A percentile compares a stretch with the other conserved stretches of the same genome.
phyloP scores from a whole-genome alignment of 345 rosid genomes.

The Kandelia obovata region DNA sequence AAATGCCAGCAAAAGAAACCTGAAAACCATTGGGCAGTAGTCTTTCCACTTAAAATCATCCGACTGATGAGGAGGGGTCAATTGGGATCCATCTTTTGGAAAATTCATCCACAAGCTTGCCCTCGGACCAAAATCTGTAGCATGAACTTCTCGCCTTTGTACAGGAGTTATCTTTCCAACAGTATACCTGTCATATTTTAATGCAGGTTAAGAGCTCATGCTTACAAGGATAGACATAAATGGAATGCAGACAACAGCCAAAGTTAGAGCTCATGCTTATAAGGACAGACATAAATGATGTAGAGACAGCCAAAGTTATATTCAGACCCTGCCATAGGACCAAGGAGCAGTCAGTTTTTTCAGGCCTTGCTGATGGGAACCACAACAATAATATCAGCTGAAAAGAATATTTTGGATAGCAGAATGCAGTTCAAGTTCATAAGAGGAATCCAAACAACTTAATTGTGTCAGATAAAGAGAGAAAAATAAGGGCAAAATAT shows the following conservation, averaged over 20 bases:
- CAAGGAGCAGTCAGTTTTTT: too few species aligned
- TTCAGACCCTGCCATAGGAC: too few species aligned
- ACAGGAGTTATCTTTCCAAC: constrained; percentile 98
- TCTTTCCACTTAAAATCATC: constrained; percentile 98
- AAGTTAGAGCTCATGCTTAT: not conserved
- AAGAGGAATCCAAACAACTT: constrained; percentile 1
- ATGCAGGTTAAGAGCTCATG: constrained; percentile 9
- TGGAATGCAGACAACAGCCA: not conserved
- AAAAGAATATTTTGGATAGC: too few species aligned
- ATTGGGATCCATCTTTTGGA: constrained; percentile 82
- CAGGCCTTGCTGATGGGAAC: too few species aligned
- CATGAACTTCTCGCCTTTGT: constrained; percentile 79
- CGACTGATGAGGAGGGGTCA: constrained; percentile 90
- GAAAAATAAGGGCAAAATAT: not conserved
- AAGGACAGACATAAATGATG: not conserved
- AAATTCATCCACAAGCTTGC: constrained; percentile 99
- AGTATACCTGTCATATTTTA: constrained; percentile 60
- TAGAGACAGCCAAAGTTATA: not conserved
- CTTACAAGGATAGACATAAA: constrained; percentile 11
- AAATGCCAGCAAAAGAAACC: constrained; percentile 42
- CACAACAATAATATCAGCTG: too few species aligned
- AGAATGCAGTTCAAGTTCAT: too few species aligned
- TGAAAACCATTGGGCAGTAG: constrained; percentile 98
- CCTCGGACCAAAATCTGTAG: constrained; percentile 83
- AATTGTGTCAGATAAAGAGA: not conserved